Evolutionary conservation across 345 rosid species (phyloP).

Genomic region (Microthlaspi erraticum): DNA sequence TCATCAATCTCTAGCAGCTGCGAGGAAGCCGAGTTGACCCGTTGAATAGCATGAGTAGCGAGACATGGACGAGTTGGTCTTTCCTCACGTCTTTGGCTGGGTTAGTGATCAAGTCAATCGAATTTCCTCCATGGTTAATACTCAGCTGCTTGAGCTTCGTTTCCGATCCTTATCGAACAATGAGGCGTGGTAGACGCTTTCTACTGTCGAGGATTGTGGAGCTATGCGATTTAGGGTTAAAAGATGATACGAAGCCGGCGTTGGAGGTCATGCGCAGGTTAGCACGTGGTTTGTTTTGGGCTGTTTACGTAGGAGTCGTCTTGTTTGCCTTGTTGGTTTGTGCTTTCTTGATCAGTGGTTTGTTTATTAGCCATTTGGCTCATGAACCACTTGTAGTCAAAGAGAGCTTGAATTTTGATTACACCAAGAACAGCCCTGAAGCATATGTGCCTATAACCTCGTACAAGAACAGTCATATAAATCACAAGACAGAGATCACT

Average conservation of each 20-base stretch:
- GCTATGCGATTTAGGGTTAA: constrained; percentile 46
- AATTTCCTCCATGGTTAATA: constrained; percentile 56
- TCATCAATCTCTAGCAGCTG: too few species aligned
- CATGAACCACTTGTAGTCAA: constrained; percentile 62
- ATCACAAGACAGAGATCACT: constrained; percentile 34
- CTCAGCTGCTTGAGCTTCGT: constrained; percentile 47
- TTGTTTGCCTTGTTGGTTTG: constrained; percentile 62
- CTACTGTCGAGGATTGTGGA: constrained; percentile 35
- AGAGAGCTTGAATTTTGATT: constrained; percentile 61
- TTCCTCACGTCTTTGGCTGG: constrained; percentile 48
- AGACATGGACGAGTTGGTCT: too few species aligned
- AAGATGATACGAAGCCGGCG: constrained; percentile 50
- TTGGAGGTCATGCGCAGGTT: constrained; percentile 52
- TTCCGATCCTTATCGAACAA: constrained; percentile 58
- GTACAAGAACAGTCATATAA: too few species aligned
- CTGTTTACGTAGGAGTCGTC: constrained; percentile 59
- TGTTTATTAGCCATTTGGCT: constrained; percentile 60
- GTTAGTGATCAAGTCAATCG: constrained; percentile 64
- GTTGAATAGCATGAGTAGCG: too few species aligned
- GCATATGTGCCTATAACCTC: constrained; percentile 63
- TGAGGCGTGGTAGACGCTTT: constrained; percentile 51
- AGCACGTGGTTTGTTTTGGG: constrained; percentile 70
- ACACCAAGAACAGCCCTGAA: constrained; percentile 55
- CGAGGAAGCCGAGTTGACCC: too few species aligned
- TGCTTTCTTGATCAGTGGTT: constrained; percentile 57